phyloP scores from a whole-genome alignment of 2,329 filamentous ascomycete genomes.

The Stagonosporopsis cucurbitacearum region DNA sequence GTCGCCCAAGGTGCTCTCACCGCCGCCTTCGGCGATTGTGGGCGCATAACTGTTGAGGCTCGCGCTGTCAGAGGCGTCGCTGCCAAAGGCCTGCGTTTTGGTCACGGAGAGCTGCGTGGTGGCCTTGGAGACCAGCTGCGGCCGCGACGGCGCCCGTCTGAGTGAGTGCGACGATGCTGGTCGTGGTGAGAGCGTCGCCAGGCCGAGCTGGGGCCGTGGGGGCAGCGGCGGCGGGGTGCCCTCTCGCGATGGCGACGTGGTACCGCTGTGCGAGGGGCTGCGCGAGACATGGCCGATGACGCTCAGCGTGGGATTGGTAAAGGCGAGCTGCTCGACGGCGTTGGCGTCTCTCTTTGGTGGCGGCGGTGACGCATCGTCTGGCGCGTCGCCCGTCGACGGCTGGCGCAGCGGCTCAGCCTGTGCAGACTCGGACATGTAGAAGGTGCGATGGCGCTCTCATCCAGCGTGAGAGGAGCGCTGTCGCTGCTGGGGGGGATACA shows the following conservation, averaged over 20 bases:
- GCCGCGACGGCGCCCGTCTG: constrained; percentile 47
- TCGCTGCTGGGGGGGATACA: neutral
- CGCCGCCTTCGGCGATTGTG: constrained; percentile 66
- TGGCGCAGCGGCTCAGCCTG: constrained; percentile 33
- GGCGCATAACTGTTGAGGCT: constrained; percentile 72
- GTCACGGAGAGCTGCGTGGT: constrained; percentile 86
- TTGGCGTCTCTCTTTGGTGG: no score
- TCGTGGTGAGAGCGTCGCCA: constrained; percentile 39
- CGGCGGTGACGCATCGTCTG: constrained; percentile 26
- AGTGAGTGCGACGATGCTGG: constrained; percentile 51
- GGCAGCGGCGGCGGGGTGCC: constrained; percentile 63
- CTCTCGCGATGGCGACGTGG: constrained; percentile 46
- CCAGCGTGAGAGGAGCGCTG: constrained; percentile 10
- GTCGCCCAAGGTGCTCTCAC: constrained; percentile 80
- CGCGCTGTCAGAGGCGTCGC: constrained; percentile 65
- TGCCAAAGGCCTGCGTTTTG: constrained; percentile 76
- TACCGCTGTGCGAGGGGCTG: constrained; percentile 31
- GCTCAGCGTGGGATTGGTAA: constrained; percentile 43
- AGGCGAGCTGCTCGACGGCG: constrained; percentile 38
- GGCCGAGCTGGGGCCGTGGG: constrained; percentile 55
- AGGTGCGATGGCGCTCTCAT: constrained; percentile 27
- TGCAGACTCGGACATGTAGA: constrained; percentile 40
- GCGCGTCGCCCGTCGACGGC: constrained; percentile 23
- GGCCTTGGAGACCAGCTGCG: constrained; percentile 65
- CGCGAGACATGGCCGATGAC: constrained; percentile 40